These are phyloP conservation scores for Raddia distichophylla DNA, from an alignment of 176 grass and related monocot species.

Conservation along the genomic window DNA sequence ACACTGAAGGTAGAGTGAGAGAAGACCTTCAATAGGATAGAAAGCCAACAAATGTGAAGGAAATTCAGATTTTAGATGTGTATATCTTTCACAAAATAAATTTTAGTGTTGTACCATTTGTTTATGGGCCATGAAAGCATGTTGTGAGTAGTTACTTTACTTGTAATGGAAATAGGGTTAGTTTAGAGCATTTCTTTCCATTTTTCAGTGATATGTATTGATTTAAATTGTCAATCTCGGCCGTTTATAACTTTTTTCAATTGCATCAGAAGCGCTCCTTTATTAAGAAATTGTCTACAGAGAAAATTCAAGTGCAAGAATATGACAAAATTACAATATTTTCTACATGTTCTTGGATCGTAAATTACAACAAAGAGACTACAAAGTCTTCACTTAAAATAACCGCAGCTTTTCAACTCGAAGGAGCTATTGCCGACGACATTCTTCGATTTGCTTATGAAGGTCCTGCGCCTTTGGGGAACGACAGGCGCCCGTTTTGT, in stretches of 20 bases:
- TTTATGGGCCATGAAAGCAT: conserved; percentile 36
- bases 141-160: conserved; percentile 36
- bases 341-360: too few relatives aligned
- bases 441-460: too few relatives aligned
- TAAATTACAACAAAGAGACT: too few relatives aligned
- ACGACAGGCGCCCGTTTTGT: too few relatives aligned
- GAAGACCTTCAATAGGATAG: conserved; percentile 29
- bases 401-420: too few relatives aligned
- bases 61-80: conserved; percentile 14
- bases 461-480: too few relatives aligned
- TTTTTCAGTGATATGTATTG: conserved; percentile 4
- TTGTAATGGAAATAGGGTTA: conserved; percentile 31
- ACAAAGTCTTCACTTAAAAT: too few relatives aligned
- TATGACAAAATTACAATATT: background rate
- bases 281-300: background rate
- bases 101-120: conserved; percentile 37
- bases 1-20: conserved; percentile 34
- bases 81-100: conserved; percentile 29
- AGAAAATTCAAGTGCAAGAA: conserved; percentile 24
- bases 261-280: background rate
- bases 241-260: background rate
- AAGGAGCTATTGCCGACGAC: too few relatives aligned
- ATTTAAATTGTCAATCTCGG: background rate
- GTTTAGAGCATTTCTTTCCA: conserved; percentile 13
- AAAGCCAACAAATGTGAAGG: conserved; percentile 20